Conservation (phyloP, 306 rosid genomes). For the Cicer arietinum region DNA sequence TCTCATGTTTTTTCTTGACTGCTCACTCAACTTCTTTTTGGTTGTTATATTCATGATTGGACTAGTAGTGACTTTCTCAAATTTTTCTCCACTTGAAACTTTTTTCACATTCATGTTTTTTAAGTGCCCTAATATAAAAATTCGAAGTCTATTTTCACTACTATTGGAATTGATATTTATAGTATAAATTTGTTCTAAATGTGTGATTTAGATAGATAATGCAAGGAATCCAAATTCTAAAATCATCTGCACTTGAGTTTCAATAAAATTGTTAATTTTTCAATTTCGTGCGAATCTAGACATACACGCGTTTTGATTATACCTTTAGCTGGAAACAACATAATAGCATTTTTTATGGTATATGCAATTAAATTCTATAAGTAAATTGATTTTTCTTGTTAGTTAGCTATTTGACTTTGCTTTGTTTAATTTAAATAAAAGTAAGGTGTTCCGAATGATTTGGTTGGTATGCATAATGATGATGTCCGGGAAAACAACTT, state of each 20-base stretch:
- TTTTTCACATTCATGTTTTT: too few species aligned
- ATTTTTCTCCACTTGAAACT: too few species aligned
- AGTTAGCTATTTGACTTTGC: slow-evolving; percentile 25
- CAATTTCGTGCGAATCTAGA: too few species aligned
- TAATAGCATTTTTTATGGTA: background rate
- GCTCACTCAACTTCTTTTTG: background rate
- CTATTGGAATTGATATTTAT: too few species aligned
- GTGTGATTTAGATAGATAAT: too few species aligned
- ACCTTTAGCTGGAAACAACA: background rate
- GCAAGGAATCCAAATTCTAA: too few species aligned
- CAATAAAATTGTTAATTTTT: too few species aligned
- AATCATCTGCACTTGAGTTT: too few species aligned
- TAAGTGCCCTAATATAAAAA: too few species aligned
- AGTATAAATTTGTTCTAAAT: too few species aligned
- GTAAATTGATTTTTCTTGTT: slow-evolving; percentile 9
- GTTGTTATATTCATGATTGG: background rate
- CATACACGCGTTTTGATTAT: background rate
- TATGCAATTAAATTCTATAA: slow-evolving; percentile 8
- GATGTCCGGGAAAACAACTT: slow-evolving; percentile 7
- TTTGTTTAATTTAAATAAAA: background rate
- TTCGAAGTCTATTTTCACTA: too few species aligned
- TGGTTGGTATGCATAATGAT: slow-evolving; percentile 31
- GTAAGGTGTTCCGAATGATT: slow-evolving; percentile 29
- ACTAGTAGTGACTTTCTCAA: too few species aligned
- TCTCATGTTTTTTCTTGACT: background rate